Base-by-base conservation (phyloP, 768 basidiomycete species). In the Austroboletus festivus region DNA sequence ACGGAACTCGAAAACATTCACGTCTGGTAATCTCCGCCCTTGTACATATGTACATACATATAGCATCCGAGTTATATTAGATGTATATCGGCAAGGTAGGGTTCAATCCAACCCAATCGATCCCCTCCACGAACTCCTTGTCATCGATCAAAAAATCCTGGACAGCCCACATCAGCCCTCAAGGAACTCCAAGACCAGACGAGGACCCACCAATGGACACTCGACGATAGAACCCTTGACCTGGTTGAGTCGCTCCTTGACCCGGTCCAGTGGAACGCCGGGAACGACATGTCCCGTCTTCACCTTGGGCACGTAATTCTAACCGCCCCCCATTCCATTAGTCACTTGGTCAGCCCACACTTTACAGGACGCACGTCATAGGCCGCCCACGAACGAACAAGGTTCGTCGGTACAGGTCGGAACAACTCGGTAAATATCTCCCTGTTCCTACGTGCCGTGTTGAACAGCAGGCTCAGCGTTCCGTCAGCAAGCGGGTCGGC, bases 71-170 rank as follows among this genome's bases (percentile, higher is more conserved):
- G 49, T 46, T 33, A 10, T 33, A 7, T 13, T 50, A 91, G 40
- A 91, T 82, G 61, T 87, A 92, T 52, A 91, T 83, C 0, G 87
- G 88, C 46, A 92, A 69, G 2, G 85, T 83, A 4, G 89, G 89
- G 67, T 89, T 85, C 31, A 89, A 68, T 5, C 78, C 83, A 16
- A 63, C 71, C 89, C 89, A 92, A 46, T 87, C 84, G 1, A 81
- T 72, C 0, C 84, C 85, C 51, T 76, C 76, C 11, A 82, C 79
- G 41, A 92, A 81, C 2, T 80, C 81, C 56, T 80, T 82, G 53
- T 91, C 79, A 50, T 90, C 89, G 42, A 89, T 88, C 42, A 93
- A 72, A 77, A 93, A 93, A 64, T 92, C 85, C 88, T 89, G 56
- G 19, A 43, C 35, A 15, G 13, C 9, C 49, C 31, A n/a, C n/a